phyloP scores from a whole-genome alignment of 768 basidiomycete species.

The Amanita exitialis region DNA sequence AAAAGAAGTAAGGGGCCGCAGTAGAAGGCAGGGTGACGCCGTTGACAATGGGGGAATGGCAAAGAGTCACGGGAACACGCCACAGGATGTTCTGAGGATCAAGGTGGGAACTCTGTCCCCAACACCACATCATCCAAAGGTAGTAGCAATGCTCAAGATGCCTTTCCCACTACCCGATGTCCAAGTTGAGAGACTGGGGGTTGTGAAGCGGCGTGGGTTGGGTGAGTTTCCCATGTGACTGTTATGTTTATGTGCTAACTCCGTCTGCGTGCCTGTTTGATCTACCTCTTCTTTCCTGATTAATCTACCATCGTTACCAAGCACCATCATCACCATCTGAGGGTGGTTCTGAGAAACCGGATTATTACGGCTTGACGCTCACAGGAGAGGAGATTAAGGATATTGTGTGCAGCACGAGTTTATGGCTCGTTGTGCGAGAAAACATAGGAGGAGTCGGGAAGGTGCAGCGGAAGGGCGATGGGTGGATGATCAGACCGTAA shows the following conservation, averaged over 20 bases:
- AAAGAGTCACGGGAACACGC: constrained; percentile 8
- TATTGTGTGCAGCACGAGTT: constrained; percentile 72
- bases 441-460: constrained; percentile 86
- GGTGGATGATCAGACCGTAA: constrained; percentile 64
- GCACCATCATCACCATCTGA: constrained; percentile 5
- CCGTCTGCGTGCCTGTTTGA: neutral
- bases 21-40: constrained; percentile 5
- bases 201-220: constrained; percentile 37
- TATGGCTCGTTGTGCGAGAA: constrained; percentile 91
- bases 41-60: constrained; percentile 7
- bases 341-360: constrained; percentile 5
- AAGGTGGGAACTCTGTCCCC: constrained; percentile 83
- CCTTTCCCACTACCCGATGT: constrained; percentile 85
- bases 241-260: constrained; percentile 8
- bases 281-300: constrained; percentile 4
- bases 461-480: constrained; percentile 68
- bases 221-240: constrained; percentile 16
- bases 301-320: neutral
- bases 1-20: neutral
- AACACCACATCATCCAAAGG: constrained; percentile 93
- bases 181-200: constrained; percentile 49
- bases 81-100: constrained; percentile 31
- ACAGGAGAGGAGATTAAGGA: constrained; percentile 94
- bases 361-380: constrained; percentile 43
- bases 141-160: constrained; percentile 84